Conservation (phyloP, 441 rosid genomes). For the Adansonia rubrostipa region DNA sequence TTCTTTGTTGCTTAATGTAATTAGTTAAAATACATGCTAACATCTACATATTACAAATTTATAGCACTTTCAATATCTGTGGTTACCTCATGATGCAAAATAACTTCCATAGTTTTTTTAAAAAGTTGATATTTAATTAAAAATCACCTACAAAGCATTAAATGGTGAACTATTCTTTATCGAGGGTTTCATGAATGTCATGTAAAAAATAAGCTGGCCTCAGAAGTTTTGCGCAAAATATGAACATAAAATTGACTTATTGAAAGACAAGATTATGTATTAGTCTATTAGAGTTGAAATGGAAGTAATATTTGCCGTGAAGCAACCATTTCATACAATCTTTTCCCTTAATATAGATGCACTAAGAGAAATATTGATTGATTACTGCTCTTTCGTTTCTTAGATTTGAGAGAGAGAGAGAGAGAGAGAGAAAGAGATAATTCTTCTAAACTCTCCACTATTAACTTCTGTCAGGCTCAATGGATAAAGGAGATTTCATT, state of each 20-base stretch:
- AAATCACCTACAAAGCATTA: neutral
- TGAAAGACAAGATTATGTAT: no score
- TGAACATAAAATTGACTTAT: no score
- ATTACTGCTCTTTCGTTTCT: neutral
- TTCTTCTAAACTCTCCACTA: neutral
- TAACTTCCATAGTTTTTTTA: neutral
- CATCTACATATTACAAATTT: neutral
- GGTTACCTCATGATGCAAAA: neutral
- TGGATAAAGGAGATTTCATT: neutral
- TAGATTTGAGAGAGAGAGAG: neutral
- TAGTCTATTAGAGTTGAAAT: neutral
- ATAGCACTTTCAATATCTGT: neutral
- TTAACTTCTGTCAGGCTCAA: neutral
- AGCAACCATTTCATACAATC: neutral
- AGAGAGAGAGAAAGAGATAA: neutral
- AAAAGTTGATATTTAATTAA: neutral
- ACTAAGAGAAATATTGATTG: neutral
- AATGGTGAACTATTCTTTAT: neutral
- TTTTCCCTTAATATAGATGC: neutral
- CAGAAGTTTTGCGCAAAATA: neutral
- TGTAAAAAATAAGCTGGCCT: neutral
- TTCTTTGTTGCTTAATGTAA: neutral
- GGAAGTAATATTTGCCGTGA: neutral
- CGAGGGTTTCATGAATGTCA: neutral
- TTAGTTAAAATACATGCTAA: neutral